Base-by-base conservation (phyloP, 1,284 basidiomycete genomes). In the Blastosporella zonata region DNA sequence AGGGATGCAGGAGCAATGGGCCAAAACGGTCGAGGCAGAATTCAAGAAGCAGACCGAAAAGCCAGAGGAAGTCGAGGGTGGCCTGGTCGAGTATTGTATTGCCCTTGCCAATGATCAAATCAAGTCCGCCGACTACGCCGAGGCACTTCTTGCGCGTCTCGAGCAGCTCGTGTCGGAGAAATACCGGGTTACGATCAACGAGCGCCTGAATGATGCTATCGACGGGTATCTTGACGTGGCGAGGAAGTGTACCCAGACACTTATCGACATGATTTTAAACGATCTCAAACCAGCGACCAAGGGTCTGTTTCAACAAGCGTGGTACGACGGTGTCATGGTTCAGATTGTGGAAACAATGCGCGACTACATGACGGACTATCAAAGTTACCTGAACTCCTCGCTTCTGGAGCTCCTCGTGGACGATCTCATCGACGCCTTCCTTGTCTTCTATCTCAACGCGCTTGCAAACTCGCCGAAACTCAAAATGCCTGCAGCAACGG, bases 31-130 rank as follows among this genome's bases (percentile, higher is more conserved):
- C 44, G 92, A 95, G 50, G 69, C 77, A 17, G 97, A 99, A 66
- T 87, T 84, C 70, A 92, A 90, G 69, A 90, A 89, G 62, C 89
- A 93, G 62, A 75, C 81, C 10, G 92, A 95, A 62, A 88, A 89
- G 63, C 90, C 93, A 1, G 93, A 97, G 36, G 93, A 97, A 59
- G 79, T 89, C 2, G 79, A 88, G 1, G 86, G 85, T 12, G 96
- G 97, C 1, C 72, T 99, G 46, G 93, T 93, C 52, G 96, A 98
- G 71, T 99, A 99, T 68, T 85, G 90, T 62, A 95, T 99, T 61
- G 95, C 95, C 15, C 81, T 99, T n/a, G 95, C 95, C 43, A 99
- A 99, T 71, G 96, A 99, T 70, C 94, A 97, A 69, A 86, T 99
- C 70, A 96, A 95, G 67, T 90, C 87, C 3, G 97, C 97, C 8